phyloP scores from a whole-genome alignment of 2,329 filamentous ascomycete species.

The Xylaria sp. region DNA sequence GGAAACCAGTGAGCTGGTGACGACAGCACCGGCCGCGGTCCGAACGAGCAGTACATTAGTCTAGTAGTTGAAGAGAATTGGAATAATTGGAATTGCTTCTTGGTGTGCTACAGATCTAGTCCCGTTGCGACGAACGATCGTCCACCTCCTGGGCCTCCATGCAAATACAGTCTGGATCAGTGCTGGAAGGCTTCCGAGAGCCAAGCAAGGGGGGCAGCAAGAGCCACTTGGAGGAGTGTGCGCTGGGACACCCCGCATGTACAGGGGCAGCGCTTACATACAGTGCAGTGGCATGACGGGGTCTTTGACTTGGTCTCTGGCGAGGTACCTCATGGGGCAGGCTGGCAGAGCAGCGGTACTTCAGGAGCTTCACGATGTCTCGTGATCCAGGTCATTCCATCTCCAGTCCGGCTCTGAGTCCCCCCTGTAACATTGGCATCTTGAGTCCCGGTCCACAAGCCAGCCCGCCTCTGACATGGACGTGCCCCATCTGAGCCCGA shows the following conservation, averaged over 20 bases:
- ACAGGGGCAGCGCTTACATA: slow-evolving; percentile 25
- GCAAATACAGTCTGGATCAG: neutral
- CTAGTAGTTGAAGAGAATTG: slow-evolving; percentile 15
- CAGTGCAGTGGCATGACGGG: neutral
- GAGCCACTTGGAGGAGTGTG: slow-evolving; percentile 10
- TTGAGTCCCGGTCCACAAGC: neutral
- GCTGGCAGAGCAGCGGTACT: neutral
- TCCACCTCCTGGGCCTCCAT: no score
- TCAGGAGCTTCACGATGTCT: neutral
- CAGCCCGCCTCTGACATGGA: neutral
- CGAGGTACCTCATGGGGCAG: neutral
- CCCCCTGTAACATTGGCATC: slow-evolving; percentile 8
- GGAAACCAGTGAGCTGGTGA: neutral
- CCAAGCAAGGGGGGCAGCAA: neutral
- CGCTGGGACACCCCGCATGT: slow-evolving; percentile 24
- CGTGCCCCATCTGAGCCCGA: slow-evolving; percentile 11
- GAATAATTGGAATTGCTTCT: slow-evolving; percentile 24
- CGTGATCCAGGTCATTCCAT: slow-evolving; percentile 11
- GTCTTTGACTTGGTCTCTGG: neutral
- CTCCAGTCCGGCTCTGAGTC: neutral
- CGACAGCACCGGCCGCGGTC: neutral
- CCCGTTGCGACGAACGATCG: slow-evolving; percentile 20
- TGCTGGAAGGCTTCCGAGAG: slow-evolving; percentile 1
- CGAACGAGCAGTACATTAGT: no score
- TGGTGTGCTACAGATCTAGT: slow-evolving; percentile 14